Evolutionary conservation across 805 yeast genomes (phyloP).

Genomic region (Clavispora fructus): DNA sequence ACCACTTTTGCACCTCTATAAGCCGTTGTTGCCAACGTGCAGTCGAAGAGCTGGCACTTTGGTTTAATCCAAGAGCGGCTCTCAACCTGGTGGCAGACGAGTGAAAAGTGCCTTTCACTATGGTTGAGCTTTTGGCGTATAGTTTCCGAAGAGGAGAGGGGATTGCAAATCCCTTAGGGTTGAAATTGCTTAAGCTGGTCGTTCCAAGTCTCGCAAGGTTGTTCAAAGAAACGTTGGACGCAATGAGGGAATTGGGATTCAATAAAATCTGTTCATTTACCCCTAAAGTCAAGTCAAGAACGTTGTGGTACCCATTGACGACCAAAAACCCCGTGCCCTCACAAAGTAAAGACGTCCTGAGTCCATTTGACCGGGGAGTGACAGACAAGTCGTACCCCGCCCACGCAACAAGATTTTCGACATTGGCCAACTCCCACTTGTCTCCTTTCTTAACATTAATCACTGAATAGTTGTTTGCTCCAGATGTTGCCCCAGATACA

Average conservation of each 20-base stretch:
- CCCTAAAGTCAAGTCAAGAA: neutral
- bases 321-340: conserved; percentile 1
- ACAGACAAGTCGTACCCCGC: conserved; percentile 7
- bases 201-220: neutral
- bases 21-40: neutral
- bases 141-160: neutral
- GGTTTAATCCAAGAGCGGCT: neutral
- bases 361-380: neutral
- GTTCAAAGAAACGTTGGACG: neutral
- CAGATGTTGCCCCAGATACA: conserved; percentile 4
- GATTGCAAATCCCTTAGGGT: neutral
- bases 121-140: neutral
- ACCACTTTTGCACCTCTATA: neutral
- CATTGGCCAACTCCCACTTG: conserved; percentile 4
- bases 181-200: neutral
- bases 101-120: neutral
- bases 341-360: neutral
- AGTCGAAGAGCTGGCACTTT: neutral
- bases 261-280: neutral
- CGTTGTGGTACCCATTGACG: neutral
- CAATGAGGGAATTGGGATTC: neutral
- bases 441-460: conserved; percentile 3
- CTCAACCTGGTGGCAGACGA: neutral
- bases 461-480: conserved; percentile 1
- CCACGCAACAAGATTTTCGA: conserved; percentile 8